Conservation (phyloP, 345 rosid species). For the Microcos paniculata region DNA sequence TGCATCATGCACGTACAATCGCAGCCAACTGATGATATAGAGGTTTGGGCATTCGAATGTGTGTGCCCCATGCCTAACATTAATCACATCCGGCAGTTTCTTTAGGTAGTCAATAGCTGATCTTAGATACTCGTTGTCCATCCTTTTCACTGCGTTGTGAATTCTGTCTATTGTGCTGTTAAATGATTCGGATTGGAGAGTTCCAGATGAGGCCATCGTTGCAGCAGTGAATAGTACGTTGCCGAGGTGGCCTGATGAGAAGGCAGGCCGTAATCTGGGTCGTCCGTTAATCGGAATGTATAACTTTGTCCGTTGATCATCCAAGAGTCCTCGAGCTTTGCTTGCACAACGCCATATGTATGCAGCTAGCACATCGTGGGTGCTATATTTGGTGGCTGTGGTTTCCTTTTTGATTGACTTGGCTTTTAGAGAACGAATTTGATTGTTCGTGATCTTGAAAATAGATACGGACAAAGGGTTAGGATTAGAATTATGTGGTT, state of each 20-base stretch:
- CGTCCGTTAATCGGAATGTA: constrained; percentile 34
- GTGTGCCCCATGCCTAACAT: constrained; percentile 22
- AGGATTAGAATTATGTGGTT: no score
- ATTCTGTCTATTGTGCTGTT: constrained; percentile 26
- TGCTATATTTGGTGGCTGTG: background rate
- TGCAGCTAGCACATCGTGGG: constrained; percentile 17
- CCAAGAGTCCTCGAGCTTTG: constrained; percentile 21
- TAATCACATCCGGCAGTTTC: constrained; percentile 12
- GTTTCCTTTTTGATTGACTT: background rate
- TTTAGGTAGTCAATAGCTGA: constrained; percentile 39
- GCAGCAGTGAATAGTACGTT: constrained; percentile 38
- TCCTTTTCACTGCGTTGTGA: constrained; percentile 19
- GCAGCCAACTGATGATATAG: background rate
- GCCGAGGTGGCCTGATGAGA: constrained; percentile 45
- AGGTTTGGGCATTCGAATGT: background rate
- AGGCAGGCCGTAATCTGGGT: constrained; percentile 36
- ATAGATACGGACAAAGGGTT: background rate
- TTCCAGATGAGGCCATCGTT: constrained; percentile 9
- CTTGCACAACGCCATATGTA: constrained; percentile 36
- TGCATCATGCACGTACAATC: background rate
- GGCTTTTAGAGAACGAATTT: constrained; percentile 21
- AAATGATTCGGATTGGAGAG: constrained; percentile 31
- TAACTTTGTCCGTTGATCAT: constrained; percentile 24
- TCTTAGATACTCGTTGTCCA: constrained; percentile 40
- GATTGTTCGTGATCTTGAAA: constrained; percentile 1